Base-by-base conservation (phyloP, 1,139 yeast genomes). In the Wickerhamiella pararugosa region DNA sequence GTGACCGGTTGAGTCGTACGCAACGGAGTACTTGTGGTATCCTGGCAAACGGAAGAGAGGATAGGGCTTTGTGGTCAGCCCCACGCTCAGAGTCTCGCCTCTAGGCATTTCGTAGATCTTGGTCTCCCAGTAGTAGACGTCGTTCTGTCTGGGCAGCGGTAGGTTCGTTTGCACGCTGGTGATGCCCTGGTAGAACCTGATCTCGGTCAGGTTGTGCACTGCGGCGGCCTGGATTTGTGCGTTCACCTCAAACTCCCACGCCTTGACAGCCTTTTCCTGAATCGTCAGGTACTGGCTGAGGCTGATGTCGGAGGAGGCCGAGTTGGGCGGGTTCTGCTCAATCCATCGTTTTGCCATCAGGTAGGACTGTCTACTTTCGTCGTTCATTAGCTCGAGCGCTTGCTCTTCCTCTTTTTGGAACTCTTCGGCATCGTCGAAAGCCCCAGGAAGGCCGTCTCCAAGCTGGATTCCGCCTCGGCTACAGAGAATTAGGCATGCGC, bases 1-100 rank as follows among this genome's bases (percentile, higher is more conserved):
- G 46, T 76, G 74, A 1, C 97, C 98, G 1, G 79, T 75, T 9
- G 93, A 76, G 55, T 86, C 95, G 58, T 87, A 82, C 1, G 92
- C 90, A 40, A 87, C 75, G 0, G 94, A 82, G 57, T 79, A 83
- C 42, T 76, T 73, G 52, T 80, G 77, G 55, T 72, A 71, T 0
- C 97, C 97, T 0, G 98, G 98, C 32, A 86, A 66, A 51, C 94
- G 68, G 59, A 86, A 90, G 40, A 76, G 66, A 1, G 98, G 97
- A 56, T 86, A 86, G 1, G 97, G 96, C 53, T 78, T 80, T 0
- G 96, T 80, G 8, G 81, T 74, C 29, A 87, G 65, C 0, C 98
- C 98, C 36, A 90, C 70, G 26, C 86, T 67, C 25, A 86, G 56
- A 38, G 67, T 59, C 21, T 83, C 72, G 29, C 53, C 61, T 9